Evolutionary conservation across 208 protist genomes (phyloP).

Genomic region (Crithidia expoeki): DNA sequence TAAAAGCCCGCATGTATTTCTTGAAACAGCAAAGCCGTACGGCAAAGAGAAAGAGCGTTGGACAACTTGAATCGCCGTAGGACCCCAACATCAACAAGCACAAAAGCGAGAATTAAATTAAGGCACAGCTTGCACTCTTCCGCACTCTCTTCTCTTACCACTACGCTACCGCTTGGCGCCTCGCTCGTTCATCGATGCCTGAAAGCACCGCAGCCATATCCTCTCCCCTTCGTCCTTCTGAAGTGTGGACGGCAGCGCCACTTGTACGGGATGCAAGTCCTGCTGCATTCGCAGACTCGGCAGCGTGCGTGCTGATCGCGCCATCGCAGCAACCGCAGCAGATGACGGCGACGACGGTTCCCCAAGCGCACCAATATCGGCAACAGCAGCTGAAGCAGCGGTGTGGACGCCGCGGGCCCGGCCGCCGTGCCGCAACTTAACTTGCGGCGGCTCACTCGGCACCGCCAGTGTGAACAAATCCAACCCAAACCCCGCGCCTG

Average conservation of each 20-base stretch:
- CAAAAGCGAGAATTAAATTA: no score
- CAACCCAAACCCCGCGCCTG: conserved; percentile 17
- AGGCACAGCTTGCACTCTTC: no score
- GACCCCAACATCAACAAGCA: no score
- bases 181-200: conserved; percentile 24
- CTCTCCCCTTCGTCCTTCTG: conserved; percentile 37
- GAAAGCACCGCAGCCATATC: conserved; percentile 48
- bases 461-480: conserved; percentile 18
- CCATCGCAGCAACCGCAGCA: conserved; percentile 11
- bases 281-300: conserved; percentile 46
- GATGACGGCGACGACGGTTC: background rate
- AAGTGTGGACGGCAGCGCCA: conserved; percentile 58
- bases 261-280: conserved; percentile 52
- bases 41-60: no score
- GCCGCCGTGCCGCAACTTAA: background rate
- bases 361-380: no score
- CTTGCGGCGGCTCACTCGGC: conserved; percentile 21
- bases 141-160: no score
- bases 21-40: no score
- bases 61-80: no score
- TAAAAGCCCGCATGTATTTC: no score
- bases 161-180: background rate
- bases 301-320: conserved; percentile 22
- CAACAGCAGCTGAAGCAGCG: background rate
- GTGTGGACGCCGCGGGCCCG: background rate